phyloP scores from a whole-genome alignment of 352 stramenopile species.

The Globisporangium paroecandrum region DNA sequence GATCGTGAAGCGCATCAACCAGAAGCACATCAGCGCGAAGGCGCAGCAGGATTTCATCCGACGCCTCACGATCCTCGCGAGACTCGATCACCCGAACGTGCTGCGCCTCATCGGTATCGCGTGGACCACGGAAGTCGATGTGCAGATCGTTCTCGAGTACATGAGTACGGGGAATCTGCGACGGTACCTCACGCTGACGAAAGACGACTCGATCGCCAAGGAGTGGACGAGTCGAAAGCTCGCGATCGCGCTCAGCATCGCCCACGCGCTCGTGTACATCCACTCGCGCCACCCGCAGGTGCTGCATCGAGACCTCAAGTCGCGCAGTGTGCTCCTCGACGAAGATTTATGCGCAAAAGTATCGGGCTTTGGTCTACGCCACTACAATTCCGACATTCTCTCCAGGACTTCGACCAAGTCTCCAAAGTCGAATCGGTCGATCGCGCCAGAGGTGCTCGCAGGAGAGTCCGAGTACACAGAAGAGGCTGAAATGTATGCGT shows the following conservation, averaged over 20 bases:
- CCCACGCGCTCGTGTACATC: conserved; percentile 60
- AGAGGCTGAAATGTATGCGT: conserved; percentile 67
- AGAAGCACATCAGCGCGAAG: conserved; percentile 20
- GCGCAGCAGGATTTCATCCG: conserved; percentile 42
- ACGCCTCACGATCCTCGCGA: conserved; percentile 65
- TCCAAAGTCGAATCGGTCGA: conserved; percentile 47
- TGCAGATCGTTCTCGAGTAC: conserved; percentile 72
- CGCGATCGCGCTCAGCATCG: conserved; percentile 53
- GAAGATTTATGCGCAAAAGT: conserved; percentile 59
- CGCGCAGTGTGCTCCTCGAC: conserved; percentile 60
- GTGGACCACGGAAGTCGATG: conserved; percentile 48
- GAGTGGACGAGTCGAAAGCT: conserved; percentile 56
- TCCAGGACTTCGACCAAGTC: conserved; percentile 20
- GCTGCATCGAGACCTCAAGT: conserved; percentile 74
- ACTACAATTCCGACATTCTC: conserved; percentile 17
- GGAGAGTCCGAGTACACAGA: conserved; percentile 39
- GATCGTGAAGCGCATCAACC: conserved; percentile 23
- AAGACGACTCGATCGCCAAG: conserved; percentile 24
- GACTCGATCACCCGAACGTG: conserved; percentile 72
- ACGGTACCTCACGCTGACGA: conserved; percentile 37
- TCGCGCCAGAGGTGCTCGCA: conserved; percentile 59
- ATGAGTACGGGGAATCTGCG: conserved; percentile 67
- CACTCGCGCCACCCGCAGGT: conserved; percentile 53
- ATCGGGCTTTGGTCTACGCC: conserved; percentile 64
- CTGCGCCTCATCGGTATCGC: conserved; percentile 76